Evolutionary conservation across 352 stramenopile genomes (phyloP).

Genomic region (Blastocystis sp.): DNA sequence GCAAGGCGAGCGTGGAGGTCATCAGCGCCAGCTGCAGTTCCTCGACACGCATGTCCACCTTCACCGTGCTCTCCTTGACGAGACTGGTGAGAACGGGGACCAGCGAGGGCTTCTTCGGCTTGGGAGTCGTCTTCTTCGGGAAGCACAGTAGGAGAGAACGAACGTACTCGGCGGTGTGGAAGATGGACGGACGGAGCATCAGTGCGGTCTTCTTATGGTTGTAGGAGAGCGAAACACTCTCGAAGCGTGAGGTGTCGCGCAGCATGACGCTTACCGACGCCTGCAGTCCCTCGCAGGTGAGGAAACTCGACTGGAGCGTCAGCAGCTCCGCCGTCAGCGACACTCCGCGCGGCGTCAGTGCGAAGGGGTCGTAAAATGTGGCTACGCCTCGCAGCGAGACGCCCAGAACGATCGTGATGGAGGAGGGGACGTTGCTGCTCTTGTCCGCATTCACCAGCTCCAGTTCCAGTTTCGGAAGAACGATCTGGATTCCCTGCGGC

Average conservation of each 20-base stretch:
- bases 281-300: constrained; percentile 20
- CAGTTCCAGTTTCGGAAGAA: not conserved
- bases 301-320: not conserved
- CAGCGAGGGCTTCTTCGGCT: not conserved
- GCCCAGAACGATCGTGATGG: constrained; percentile 1
- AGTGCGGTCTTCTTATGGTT: constrained; percentile 11
- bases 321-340: not conserved
- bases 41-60: constrained; percentile 14
- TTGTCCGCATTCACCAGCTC: constrained; percentile 42
- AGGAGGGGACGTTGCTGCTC: not conserved
- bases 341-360: not conserved
- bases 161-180: constrained; percentile 24
- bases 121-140: not conserved
- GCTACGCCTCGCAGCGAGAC: not conserved
- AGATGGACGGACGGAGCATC: not conserved
- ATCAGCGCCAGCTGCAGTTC: not conserved
- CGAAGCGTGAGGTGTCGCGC: not conserved
- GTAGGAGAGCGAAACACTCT: not conserved
- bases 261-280: not conserved
- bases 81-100: not conserved
- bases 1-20: not conserved
- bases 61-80: not conserved
- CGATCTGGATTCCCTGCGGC: not conserved
- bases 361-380: not conserved
- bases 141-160: not conserved